Evolutionary conservation across 345 rosid genomes (phyloP).

Genomic region (Linum usitatissimum): DNA sequence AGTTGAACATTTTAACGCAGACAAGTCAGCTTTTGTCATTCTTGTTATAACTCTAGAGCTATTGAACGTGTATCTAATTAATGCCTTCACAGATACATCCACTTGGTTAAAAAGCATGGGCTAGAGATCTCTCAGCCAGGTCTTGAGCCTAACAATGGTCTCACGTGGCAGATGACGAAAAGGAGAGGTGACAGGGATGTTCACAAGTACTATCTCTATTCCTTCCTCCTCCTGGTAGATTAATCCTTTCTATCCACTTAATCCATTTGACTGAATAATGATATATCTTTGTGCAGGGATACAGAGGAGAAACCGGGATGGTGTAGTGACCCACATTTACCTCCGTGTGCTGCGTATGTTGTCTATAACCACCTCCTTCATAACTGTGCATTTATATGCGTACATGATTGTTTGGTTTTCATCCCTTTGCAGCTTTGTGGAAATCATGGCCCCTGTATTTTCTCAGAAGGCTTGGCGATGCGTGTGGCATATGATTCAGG

Average conservation of each 20-base stretch:
- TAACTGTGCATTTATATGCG: not conserved
- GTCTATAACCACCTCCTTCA: not conserved
- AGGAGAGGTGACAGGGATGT: slow-evolving; percentile 78
- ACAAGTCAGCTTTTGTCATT: slow-evolving; percentile 6
- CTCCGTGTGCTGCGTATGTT: slow-evolving; percentile 91
- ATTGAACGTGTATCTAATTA: slow-evolving; percentile 11
- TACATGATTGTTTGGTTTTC: slow-evolving; percentile 2
- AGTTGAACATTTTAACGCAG: slow-evolving; percentile 29
- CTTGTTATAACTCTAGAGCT: slow-evolving; percentile 10
- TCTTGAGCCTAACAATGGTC: slow-evolving; percentile 79
- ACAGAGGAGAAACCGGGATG: slow-evolving; percentile 81
- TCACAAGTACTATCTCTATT: slow-evolving; percentile 59
- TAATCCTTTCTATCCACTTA: not conserved
- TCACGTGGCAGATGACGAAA: slow-evolving; percentile 97
- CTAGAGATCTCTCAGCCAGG: slow-evolving; percentile 97
- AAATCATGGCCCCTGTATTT: slow-evolving; percentile 98
- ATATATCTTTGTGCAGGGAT: slow-evolving; percentile 32
- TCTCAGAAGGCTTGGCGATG: slow-evolving; percentile 91
- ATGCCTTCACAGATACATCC: slow-evolving; percentile 45
- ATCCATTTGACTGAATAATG: not conserved
- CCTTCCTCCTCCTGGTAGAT: not conserved
- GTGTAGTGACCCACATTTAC: slow-evolving; percentile 78
- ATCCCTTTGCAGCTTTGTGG: slow-evolving; percentile 72
- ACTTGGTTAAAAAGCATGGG: slow-evolving; percentile 77
- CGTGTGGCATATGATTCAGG: slow-evolving; percentile 98